These are phyloP conservation scores for Quaeritorhiza haematococci DNA, from an alignment of 371 early-diverging fungal genomes.

Conservation along the genomic window DNA sequence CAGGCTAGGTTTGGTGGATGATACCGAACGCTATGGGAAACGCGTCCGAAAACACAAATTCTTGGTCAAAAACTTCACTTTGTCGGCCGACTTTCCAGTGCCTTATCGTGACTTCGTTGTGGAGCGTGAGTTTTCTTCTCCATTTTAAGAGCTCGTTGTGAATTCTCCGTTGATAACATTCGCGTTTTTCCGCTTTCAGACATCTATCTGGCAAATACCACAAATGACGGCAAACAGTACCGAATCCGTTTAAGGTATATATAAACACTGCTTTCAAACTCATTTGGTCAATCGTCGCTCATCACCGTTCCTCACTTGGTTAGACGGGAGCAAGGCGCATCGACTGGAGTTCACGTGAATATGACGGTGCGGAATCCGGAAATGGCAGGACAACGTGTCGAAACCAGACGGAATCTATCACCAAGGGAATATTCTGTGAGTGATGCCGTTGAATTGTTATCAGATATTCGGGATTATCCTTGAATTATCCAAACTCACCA, in stretches of 20 bases:
- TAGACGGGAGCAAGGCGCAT: slow-evolving; percentile 20
- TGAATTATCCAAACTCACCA: too few species aligned
- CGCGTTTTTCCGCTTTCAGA: slow-evolving; percentile 8
- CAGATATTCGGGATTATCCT: background rate
- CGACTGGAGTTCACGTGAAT: slow-evolving; percentile 17
- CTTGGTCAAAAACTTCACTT: slow-evolving; percentile 19
- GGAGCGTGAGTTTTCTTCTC: slow-evolving; percentile 18
- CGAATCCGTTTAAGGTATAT: slow-evolving; percentile 34
- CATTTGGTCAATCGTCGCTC: background rate
- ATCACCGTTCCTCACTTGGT: background rate
- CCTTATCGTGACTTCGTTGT: slow-evolving; percentile 28
- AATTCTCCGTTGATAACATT: background rate
- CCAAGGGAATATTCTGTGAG: slow-evolving; percentile 30
- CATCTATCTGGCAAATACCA: slow-evolving; percentile 19
- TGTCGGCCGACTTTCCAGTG: slow-evolving; percentile 21
- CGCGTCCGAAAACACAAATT: slow-evolving; percentile 33
- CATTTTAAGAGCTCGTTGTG: background rate
- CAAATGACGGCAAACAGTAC: slow-evolving; percentile 26
- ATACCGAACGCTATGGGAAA: slow-evolving; percentile 18
- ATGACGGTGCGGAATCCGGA: slow-evolving; percentile 28
- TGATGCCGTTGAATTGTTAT: slow-evolving; percentile 1
- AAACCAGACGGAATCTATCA: slow-evolving; percentile 27
- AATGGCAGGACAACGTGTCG: slow-evolving; percentile 32
- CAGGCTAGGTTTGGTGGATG: slow-evolving; percentile 24
- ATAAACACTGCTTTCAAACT: too few species aligned